These are phyloP conservation scores for Cupressus sempervirens DNA, from an alignment of 75 land plant genomes.

Conservation along the genomic window DNA sequence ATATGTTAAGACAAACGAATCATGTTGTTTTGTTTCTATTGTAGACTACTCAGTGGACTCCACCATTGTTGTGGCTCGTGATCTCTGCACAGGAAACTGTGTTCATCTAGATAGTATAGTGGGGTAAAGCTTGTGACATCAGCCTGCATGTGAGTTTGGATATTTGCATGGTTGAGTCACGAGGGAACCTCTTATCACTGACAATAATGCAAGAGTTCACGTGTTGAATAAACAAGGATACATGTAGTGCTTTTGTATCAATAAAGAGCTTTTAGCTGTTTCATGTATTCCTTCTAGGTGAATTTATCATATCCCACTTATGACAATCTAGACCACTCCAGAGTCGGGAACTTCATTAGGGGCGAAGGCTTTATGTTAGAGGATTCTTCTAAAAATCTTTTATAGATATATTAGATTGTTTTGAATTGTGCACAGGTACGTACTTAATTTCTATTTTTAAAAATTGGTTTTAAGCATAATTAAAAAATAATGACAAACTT, in stretches of 20 bases:
- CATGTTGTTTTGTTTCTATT: not conserved
- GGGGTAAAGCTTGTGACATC: not conserved
- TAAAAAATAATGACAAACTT: no score
- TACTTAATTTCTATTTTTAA: no score
- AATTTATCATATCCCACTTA: no score
- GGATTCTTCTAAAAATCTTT: no score
- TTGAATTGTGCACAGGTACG: no score
- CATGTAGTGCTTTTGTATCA: not conserved
- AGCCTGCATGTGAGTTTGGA: not conserved
- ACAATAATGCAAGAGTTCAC: not conserved
- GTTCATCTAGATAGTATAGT: not conserved
- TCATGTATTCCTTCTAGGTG: no score
- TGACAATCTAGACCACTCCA: no score
- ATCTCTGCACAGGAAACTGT: not conserved
- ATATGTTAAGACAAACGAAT: not conserved
- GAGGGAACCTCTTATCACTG: not conserved
- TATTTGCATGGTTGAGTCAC: not conserved
- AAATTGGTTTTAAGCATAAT: no score
- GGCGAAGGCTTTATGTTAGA: no score
- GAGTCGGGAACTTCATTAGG: no score
- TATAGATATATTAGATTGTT: no score
- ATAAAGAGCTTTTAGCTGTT: no score
- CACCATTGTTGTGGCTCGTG: not conserved
- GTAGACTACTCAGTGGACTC: not conserved
- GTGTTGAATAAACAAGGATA: not conserved